Evolutionary conservation across 106 monocot genomes (phyloP).

Genomic region (Platanthera guangdongensis): DNA sequence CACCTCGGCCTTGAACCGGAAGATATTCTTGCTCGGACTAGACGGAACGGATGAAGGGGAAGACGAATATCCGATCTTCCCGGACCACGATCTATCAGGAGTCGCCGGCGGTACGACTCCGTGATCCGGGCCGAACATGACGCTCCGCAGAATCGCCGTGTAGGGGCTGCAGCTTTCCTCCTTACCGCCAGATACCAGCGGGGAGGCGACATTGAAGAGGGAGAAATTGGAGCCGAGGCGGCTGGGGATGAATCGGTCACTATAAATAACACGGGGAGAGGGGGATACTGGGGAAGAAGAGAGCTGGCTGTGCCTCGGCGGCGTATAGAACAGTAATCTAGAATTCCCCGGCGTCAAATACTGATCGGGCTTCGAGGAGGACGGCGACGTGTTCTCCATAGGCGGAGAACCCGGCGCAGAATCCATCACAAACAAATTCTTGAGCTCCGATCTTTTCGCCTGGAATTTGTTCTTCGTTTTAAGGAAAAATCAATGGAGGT

Average conservation of each 20-base stretch:
- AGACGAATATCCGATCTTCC: conserved; percentile 14
- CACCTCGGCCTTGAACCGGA: conserved; percentile 74
- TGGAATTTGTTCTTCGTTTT: neutral
- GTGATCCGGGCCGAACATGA: conserved; percentile 54
- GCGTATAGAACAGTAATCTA: conserved; percentile 6
- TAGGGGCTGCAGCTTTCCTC: conserved; percentile 40
- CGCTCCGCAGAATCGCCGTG: conserved; percentile 46
- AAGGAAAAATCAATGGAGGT: neutral
- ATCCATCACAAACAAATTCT: neutral
- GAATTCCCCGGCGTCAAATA: conserved; percentile 1
- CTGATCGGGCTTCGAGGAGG: conserved; percentile 5
- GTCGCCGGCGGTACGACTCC: conserved; percentile 22
- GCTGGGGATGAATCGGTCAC: conserved; percentile 79
- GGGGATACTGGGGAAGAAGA: conserved; percentile 14
- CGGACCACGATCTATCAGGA: conserved; percentile 17
- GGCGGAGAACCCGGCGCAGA: conserved; percentile 5
- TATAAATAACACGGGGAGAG: conserved; percentile 42
- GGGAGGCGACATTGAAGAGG: conserved; percentile 41
- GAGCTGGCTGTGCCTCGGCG: conserved; percentile 1
- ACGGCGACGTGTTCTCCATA: conserved; percentile 22
- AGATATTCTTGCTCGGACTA: conserved; percentile 59
- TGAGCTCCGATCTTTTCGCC: neutral
- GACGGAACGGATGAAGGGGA: conserved; percentile 28
- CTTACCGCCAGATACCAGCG: conserved; percentile 5
- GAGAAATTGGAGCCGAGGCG: conserved; percentile 63